Evolutionary conservation across 768 basidiomycete genomes (phyloP), one percentile per base, ranked within the genome.

Genomic region (Russula olivacea): DNA sequence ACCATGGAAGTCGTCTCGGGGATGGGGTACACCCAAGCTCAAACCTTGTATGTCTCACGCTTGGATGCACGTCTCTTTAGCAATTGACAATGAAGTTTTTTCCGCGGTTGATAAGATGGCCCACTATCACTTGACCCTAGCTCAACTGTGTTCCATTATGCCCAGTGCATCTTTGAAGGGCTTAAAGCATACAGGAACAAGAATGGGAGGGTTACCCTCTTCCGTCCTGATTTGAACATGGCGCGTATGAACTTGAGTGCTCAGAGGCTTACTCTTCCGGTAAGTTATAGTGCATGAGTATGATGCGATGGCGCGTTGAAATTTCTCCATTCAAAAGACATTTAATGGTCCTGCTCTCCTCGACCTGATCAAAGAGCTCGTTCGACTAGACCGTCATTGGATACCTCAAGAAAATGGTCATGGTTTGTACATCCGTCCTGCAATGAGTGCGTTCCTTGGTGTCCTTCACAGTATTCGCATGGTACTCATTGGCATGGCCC

Each of bases 171-270:
- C 47, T 80, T 83, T 69, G 81, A 83, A 66, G 78, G 81, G 12
- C 73, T 82, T 72, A 82, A 83, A 68, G 81, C 81, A 1, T 82
- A 81, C 68, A 72, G 76, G 57, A 74, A 76, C 60, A 72, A 77
- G 53, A 72, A 74, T 59, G 80, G 78, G 8, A 75, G 74, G 23
- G 72, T 80, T 15, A 73, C 77, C 11, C 67, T 81, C 36, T 82
- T 83, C 74, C 70, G 81, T 45, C 81, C 81, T 11, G 80, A 82
- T 69, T 75, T 76, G 76, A 82, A 82, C 70, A 82, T 82, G 81
- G 72, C 74, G 38, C 73, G 81, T 21, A 79, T 83, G 79, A 79
- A 77, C 71, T 69, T 71, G 49, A 77, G 75, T 66, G 81, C 81
- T 10, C 68, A 73, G 3, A 72, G 81, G 25, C 73, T 77, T 50